Conservation (phyloP, 2,329 filamentous ascomycete genomes). For the Sphaceloma murrayae region DNA sequence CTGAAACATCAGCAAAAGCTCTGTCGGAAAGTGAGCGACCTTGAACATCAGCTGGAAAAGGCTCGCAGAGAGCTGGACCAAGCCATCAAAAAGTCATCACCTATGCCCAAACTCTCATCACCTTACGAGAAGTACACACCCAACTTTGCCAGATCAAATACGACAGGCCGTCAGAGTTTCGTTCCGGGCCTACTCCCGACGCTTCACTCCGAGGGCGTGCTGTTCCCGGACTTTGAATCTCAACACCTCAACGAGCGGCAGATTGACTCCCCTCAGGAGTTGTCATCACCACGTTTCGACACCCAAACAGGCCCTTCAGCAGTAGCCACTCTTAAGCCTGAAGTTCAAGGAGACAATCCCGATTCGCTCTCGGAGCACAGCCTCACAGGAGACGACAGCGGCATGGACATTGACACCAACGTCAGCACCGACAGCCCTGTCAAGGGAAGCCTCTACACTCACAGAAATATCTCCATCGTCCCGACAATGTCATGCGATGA, state of each 20-base stretch:
- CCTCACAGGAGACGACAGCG: not conserved
- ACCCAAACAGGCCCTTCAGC: not conserved
- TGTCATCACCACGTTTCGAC: no score
- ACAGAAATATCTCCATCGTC: not conserved
- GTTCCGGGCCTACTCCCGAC: constrained; percentile 30
- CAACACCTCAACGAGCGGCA: not conserved
- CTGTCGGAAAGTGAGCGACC: constrained; percentile 50
- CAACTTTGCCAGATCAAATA: constrained; percentile 20
- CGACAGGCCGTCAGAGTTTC: constrained; percentile 27
- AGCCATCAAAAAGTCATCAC: constrained; percentile 36
- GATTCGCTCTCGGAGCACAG: constrained; percentile 5
- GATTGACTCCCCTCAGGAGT: no score
- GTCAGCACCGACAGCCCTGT: constrained; percentile 15
- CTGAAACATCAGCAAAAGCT: constrained; percentile 49
- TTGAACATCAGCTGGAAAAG: constrained; percentile 48
- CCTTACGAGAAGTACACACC: constrained; percentile 31
- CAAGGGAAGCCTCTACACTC: constrained; percentile 15
- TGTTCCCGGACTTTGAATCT: constrained; percentile 25
- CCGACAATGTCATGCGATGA: no score
- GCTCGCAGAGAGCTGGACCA: constrained; percentile 47
- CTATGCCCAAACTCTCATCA: constrained; percentile 30
- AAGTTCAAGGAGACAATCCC: not conserved
- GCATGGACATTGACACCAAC: constrained; percentile 9
- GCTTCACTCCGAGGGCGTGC: constrained; percentile 32
- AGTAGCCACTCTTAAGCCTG: not conserved